These are phyloP conservation scores for Kingdonia uniflora DNA, from an alignment of 164 flowering plant genomes.

Conservation along the genomic window DNA sequence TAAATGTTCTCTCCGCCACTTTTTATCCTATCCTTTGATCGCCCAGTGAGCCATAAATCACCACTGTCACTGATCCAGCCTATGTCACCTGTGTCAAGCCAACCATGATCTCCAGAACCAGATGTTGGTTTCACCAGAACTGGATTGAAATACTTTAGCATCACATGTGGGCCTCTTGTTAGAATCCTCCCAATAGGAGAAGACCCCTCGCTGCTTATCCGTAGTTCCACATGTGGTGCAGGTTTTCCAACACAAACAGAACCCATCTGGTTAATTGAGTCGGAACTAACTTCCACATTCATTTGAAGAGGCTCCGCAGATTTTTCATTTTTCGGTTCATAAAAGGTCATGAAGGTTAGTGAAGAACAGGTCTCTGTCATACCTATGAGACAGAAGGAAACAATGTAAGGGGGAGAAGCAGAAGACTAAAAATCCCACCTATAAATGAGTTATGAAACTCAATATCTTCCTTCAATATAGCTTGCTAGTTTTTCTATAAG, in stretches of 20 bases:
- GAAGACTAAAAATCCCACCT: neutral
- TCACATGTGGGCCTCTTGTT: slow-evolving; percentile 78
- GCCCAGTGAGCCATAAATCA: slow-evolving; percentile 77
- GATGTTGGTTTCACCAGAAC: slow-evolving; percentile 6
- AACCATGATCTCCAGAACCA: slow-evolving; percentile 15
- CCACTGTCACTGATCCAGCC: slow-evolving; percentile 61
- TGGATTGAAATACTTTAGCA: slow-evolving; percentile 66
- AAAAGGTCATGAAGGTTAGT: slow-evolving; percentile 69
- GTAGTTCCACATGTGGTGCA: slow-evolving; percentile 81
- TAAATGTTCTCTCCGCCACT: slow-evolving; percentile 93
- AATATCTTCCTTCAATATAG: no score
- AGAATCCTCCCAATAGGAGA: slow-evolving; percentile 53
- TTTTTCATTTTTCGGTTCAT: slow-evolving; percentile 28
- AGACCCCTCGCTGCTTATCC: slow-evolving; percentile 26
- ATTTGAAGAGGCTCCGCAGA: slow-evolving; percentile 6
- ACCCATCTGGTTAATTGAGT: slow-evolving; percentile 11
- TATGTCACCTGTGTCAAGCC: slow-evolving; percentile 94
- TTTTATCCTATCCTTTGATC: slow-evolving; percentile 63
- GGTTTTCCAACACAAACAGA: slow-evolving; percentile 83
- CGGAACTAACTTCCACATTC: neutral
- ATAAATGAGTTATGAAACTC: no score
- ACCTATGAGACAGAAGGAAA: slow-evolving; percentile 28
- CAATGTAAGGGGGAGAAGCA: neutral
- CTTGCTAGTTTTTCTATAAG: no score
- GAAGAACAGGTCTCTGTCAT: slow-evolving; percentile 97